A percentile compares a stretch with the other conserved stretches of the same genome.
Evolutionary conservation across 176 grass and related monocot species (phyloP).

Genomic region (Phoenix dactylifera): DNA sequence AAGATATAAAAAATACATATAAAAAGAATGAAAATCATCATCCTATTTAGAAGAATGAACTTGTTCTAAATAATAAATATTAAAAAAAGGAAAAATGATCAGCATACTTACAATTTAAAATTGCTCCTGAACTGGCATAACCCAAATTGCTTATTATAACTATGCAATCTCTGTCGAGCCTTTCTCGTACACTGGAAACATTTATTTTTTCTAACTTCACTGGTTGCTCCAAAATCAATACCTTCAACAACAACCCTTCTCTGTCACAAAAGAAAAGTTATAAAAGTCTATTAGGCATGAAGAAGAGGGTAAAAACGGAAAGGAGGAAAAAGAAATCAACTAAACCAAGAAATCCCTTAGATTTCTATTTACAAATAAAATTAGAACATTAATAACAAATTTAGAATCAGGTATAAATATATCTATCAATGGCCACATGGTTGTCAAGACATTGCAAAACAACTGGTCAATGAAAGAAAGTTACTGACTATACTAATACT

Average conservation of each 20-base stretch:
- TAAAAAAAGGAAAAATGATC: neutral
- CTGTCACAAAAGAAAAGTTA: slow-evolving; percentile 28
- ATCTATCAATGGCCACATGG: no score
- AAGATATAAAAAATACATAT: neutral
- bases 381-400: no score
- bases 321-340: neutral
- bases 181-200: slow-evolving; percentile 47
- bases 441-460: no score
- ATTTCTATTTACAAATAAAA: no score
- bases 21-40: neutral
- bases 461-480: no score
- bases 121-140: slow-evolving; percentile 41
- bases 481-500: no score
- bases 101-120: slow-evolving; percentile 48
- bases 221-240: slow-evolving; percentile 60
- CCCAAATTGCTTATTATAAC: slow-evolving; percentile 44
- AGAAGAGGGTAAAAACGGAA: neutral
- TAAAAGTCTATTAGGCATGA: slow-evolving; percentile 13
- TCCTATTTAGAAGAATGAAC: neutral
- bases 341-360: no score
- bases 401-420: no score
- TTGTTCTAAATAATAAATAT: neutral
- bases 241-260: slow-evolving; percentile 52
- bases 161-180: slow-evolving; percentile 35
- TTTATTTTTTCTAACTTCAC: slow-evolving; percentile 94